These are phyloP conservation scores for Coemansia furcata DNA, from an alignment of 192 early-diverging fungal genomes.

Conservation along the genomic window DNA sequence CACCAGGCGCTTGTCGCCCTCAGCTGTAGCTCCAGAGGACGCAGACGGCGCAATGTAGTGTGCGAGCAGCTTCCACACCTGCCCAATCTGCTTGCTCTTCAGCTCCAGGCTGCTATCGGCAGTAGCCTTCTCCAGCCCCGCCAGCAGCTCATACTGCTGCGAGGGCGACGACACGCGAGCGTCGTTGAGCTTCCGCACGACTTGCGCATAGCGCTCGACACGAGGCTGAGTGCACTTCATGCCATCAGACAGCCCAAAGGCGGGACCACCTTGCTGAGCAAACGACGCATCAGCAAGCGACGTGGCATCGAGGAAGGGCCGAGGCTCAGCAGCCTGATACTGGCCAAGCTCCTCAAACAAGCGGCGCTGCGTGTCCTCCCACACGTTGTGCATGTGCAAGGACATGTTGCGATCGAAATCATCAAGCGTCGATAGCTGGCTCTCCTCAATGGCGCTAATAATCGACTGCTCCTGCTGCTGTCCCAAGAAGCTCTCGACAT, in stretches of 20 bases:
- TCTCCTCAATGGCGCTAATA: constrained; percentile 69
- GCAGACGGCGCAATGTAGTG: constrained; percentile 1
- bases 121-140: constrained; percentile 32
- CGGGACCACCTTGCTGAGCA: neutral
- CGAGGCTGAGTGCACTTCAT: constrained; percentile 21
- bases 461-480: constrained; percentile 78
- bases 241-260: constrained; percentile 14
- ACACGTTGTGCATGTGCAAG: constrained; percentile 58
- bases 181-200: constrained; percentile 36
- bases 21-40: neutral
- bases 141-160: constrained; percentile 25
- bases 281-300: neutral
- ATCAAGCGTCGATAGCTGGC: constrained; percentile 58
- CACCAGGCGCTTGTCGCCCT: neutral
- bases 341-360: constrained; percentile 87
- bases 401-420: constrained; percentile 70
- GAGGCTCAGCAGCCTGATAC: constrained; percentile 29
- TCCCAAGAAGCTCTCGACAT: constrained; percentile 75
- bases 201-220: constrained; percentile 40
- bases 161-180: constrained; percentile 15
- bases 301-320: neutral
- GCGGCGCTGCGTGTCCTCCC: constrained; percentile 69
- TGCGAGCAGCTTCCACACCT: constrained; percentile 34
- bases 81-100: constrained; percentile 46
- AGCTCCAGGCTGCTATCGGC: constrained; percentile 38